Evolutionary conservation across 1,284 basidiomycete genomes (phyloP), one percentile per base, ranked within the genome.

Genomic region (Cryptococcus sp.): DNA sequence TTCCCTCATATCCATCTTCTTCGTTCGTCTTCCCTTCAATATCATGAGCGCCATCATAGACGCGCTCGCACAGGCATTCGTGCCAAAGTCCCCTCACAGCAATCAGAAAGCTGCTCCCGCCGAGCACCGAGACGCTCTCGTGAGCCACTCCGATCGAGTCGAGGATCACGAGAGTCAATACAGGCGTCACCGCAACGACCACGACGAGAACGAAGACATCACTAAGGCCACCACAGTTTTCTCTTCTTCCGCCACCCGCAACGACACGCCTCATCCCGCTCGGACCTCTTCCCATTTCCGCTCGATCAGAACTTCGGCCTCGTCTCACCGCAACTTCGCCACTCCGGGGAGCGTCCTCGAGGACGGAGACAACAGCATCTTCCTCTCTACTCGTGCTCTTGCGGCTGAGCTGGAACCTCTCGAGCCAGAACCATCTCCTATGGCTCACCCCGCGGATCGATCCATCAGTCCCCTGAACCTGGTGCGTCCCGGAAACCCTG

Each of bases 301-400:
- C 40, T 35, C 46, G 16, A 31, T 39, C 25, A 25, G 58, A 39
- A 44, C 50, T 0, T 60, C 59, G 8, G 35, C 45, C 40, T 50
- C 55, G 6, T 19, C 54, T 11, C 38, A 54, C 10, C 41, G 50
- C 7, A 50, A 54, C 16, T 50, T 50, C 40, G 45, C 54, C 17
- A 35, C 23, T 8, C 23, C 17, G 2, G 11, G 16, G 15, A 38
- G 17, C 5, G 25, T 35, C 27, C 19, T 44, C 50, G 42, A 20
- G 39, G 48, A 19, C 19, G 50, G 50, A 10, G 31, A 41, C 40
- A 39, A 23, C 49, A 48, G 15, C 11, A 47, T 44, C 44, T 40
- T 42, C 38, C 42, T 40, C 40, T 44, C 35, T 49, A 48, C n/a
- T 38, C 46, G 50, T 40, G 31, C 48, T 35, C 10, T 22, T 7